A percentile compares a stretch with the other conserved stretches of the same genome.
These are phyloP conservation scores for Arachis stenosperma DNA, from an alignment of 306 rosid species.

Conservation along the genomic window DNA sequence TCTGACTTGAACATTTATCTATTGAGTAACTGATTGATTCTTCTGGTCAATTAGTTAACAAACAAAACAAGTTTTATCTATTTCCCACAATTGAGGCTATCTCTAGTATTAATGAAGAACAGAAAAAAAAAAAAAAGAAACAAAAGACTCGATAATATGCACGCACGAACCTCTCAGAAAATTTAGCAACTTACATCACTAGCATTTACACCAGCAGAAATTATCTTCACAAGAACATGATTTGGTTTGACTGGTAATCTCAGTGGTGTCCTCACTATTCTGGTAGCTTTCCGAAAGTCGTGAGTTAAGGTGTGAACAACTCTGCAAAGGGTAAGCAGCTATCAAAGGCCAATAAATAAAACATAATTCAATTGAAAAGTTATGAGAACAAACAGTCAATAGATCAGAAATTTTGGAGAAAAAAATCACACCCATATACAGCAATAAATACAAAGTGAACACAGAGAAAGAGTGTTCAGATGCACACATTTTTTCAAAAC, in stretches of 20 bases:
- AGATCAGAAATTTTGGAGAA: constrained; percentile 25
- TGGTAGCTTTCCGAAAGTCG: constrained; percentile 85
- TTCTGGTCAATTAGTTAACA: constrained; percentile 23
- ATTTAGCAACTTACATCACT: constrained; percentile 83
- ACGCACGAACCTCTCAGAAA: constrained; percentile 30
- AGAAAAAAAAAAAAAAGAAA: neutral
- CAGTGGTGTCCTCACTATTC: constrained; percentile 63
- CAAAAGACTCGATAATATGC: constrained; percentile 19
- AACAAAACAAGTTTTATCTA: neutral
- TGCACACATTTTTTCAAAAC: constrained; percentile 84
- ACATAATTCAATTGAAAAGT: constrained; percentile 29
- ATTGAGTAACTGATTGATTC: constrained; percentile 14
- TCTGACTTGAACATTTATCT: constrained; percentile 29
- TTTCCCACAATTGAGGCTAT: constrained; percentile 16
- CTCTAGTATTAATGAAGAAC: neutral
- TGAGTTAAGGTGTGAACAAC: constrained; percentile 89
- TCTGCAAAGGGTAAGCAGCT: constrained; percentile 58
- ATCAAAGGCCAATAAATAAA: constrained; percentile 34
- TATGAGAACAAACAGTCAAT: constrained; percentile 20
- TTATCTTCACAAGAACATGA: constrained; percentile 79
- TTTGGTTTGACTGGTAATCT: constrained; percentile 71
- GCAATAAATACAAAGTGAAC: constrained; percentile 28
- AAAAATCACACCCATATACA: constrained; percentile 23
- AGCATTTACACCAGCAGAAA: constrained; percentile 97
- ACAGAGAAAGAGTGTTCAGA: constrained; percentile 32